A percentile compares a stretch with the other conserved stretches of the same genome.
phyloP scores from a whole-genome alignment of 2,329 filamentous ascomycete species.

The Tolypocladium ophioglossoides region DNA sequence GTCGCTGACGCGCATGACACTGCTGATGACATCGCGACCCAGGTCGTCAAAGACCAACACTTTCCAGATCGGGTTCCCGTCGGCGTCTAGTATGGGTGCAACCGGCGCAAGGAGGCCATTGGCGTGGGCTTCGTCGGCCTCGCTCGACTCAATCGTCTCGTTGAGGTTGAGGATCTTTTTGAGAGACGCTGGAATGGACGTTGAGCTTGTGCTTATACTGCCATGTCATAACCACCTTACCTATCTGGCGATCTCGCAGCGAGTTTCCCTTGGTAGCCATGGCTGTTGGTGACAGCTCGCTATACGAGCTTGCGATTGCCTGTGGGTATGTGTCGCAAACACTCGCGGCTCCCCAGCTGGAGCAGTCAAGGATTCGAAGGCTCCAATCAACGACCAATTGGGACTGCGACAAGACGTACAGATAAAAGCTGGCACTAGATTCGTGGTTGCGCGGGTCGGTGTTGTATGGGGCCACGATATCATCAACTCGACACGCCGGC shows the following conservation, averaged over 20 bases:
- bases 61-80: slow-evolving; percentile 95
- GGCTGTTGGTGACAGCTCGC: slow-evolving; percentile 7
- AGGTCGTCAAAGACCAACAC: slow-evolving; percentile 89
- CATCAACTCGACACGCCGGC: slow-evolving; percentile 3
- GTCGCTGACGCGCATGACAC: slow-evolving; percentile 88
- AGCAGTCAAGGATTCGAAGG: not conserved
- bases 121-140: slow-evolving; percentile 50
- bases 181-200: slow-evolving; percentile 57
- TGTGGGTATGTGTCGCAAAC: not conserved
- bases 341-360: slow-evolving; percentile 1
- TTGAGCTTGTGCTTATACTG: not conserved
- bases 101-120: slow-evolving; percentile 57
- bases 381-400: not conserved
- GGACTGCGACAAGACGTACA: not conserved
- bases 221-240: slow-evolving; percentile 14
- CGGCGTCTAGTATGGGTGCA: slow-evolving; percentile 72
- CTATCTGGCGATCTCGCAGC: slow-evolving; percentile 40
- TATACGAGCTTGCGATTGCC: not conserved
- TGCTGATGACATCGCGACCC: slow-evolving; percentile 92
- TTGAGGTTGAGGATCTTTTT: slow-evolving; percentile 96
- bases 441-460: not conserved
- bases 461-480: slow-evolving; percentile 10
- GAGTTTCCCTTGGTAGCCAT: slow-evolving; percentile 38
- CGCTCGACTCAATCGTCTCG: slow-evolving; percentile 51
- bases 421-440: not conserved